Percentiles rank a stretch among this genome's conserved stretches.
Conservation (phyloP, 2,329 filamentous ascomycete genomes). For the Trichocomaceae sp. region DNA sequence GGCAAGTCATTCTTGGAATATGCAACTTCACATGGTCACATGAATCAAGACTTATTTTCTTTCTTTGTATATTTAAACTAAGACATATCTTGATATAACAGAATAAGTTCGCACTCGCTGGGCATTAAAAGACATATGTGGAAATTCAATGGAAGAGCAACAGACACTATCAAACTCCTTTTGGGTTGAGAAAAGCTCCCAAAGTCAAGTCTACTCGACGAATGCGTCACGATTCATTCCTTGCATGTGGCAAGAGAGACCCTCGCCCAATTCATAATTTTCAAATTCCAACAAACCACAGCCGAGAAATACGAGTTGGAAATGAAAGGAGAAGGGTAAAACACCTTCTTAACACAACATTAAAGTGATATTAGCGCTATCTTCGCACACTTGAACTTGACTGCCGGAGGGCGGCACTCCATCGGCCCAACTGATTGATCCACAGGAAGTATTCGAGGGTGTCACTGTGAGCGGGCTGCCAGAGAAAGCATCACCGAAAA, state of each 20-base stretch:
- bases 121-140: not conserved
- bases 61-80: not conserved
- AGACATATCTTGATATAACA: not conserved
- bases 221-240: not conserved
- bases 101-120: not conserved
- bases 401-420: slow-evolving; percentile 26
- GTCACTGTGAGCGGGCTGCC: slow-evolving; percentile 22
- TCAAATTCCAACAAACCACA: not conserved
- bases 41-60: not conserved
- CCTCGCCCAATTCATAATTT: not conserved
- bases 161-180: too few relatives aligned
- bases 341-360: slow-evolving; percentile 22
- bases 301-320: not conserved
- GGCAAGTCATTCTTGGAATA: not conserved
- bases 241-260: not conserved
- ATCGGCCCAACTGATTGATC: slow-evolving; percentile 26
- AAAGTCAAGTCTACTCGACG: not conserved
- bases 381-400: slow-evolving; percentile 26
- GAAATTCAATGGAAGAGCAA: not conserved
- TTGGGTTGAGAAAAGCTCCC: too few relatives aligned
- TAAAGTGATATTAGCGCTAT: slow-evolving; percentile 22
- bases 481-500: slow-evolving; percentile 38
- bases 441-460: slow-evolving; percentile 21
- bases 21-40: not conserved
- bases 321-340: not conserved